Percentiles rank a stretch among this genome's conserved stretches.
Conservation (phyloP, 345 rosid species). For the Arabidopsis suecica region DNA sequence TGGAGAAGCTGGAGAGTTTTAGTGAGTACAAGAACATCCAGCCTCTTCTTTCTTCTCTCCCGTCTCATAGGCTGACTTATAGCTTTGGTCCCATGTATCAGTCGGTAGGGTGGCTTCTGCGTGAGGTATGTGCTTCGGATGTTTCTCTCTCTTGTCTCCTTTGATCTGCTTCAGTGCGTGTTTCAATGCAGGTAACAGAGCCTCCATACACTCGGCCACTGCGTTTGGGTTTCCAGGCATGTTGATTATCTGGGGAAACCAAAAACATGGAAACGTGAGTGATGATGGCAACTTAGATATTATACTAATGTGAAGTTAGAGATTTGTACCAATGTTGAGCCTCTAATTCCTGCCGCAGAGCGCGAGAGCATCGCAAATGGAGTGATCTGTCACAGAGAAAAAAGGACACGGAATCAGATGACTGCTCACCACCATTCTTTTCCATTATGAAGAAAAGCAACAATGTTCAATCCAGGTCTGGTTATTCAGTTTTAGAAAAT, state of each 20-base stretch:
- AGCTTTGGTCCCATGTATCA: slow-evolving; percentile 80
- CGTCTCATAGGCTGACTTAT: slow-evolving; percentile 53
- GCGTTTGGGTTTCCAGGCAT: slow-evolving; percentile 99
- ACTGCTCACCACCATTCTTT: not conserved
- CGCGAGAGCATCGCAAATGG: slow-evolving; percentile 98
- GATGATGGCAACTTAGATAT: slow-evolving; percentile 15
- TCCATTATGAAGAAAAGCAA: not conserved
- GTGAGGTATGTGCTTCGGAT: slow-evolving; percentile 87
- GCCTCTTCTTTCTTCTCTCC: slow-evolving; percentile 45
- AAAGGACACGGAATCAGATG: slow-evolving; percentile 17
- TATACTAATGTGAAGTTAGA: not conserved
- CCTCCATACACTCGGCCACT: slow-evolving; percentile 92
- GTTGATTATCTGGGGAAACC: slow-evolving; percentile 72
- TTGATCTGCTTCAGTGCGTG: slow-evolving; percentile 88
- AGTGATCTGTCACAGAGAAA: slow-evolving; percentile 64
- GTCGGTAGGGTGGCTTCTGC: slow-evolving; percentile 55
- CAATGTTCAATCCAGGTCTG: too few relatives aligned
- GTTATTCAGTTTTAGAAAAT: not conserved
- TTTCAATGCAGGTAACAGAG: slow-evolving; percentile 83
- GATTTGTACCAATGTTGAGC: slow-evolving; percentile 81
- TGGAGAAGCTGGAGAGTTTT: slow-evolving; percentile 24
- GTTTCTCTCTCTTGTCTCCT: slow-evolving; percentile 94
- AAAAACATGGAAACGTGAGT: slow-evolving; percentile 20
- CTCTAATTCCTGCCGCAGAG: slow-evolving; percentile 93
- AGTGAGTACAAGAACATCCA: slow-evolving; percentile 66